Base-by-base conservation (phyloP, 2,329 filamentous ascomycete species). In the Cordyceps farinosa region DNA sequence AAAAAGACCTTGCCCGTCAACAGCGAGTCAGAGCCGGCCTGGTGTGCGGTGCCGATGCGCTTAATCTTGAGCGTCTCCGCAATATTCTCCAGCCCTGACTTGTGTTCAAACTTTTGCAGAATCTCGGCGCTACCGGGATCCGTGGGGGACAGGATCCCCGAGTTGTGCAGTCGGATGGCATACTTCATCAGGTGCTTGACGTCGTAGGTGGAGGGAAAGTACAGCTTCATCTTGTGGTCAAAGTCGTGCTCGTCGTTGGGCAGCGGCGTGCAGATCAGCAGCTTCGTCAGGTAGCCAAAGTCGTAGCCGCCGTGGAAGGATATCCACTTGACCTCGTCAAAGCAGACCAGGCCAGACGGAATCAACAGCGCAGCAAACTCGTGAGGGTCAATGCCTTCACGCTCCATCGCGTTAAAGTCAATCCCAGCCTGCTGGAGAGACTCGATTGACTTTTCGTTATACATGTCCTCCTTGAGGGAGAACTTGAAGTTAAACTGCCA, bases 401-500 rank as follows among this genome's bases (percentile, higher is more conserved):
- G 88, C 62, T 94, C 89, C 67, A 97, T 88, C 65, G 88, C 84
- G 61, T 85, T 82, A 68, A 99, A 97, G 75, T 98, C 92, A 66
- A 97, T 93, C n/a, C 95, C 95, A 2, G 92, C 91, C 70, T 91
- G 89, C 69, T 92, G 89, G 27, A 98, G 84, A 69, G 96, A 92
- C 67, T 95, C 90, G 68, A 97, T 97, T 17, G 92, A 97, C 64
- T 92, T 90, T 73, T 97, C 90, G 67, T 96, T 95, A 78, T 96
- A 98, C 95, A 99, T 99, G 77, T 99, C 95, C 45, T 94, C 87
- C 68, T 95, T 90, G 10, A 97, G 83, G 1, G 92, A 95, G 76
- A 98, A 99, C 70, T 93, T 90, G 78, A 99, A 99, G 81, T 99
- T 98, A 83, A 99, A 99, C 70, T 97, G 94, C 95, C 95, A 99